Base-by-base conservation (phyloP, 1,139 yeast species). In the Protomyces arabidopsidicola region DNA sequence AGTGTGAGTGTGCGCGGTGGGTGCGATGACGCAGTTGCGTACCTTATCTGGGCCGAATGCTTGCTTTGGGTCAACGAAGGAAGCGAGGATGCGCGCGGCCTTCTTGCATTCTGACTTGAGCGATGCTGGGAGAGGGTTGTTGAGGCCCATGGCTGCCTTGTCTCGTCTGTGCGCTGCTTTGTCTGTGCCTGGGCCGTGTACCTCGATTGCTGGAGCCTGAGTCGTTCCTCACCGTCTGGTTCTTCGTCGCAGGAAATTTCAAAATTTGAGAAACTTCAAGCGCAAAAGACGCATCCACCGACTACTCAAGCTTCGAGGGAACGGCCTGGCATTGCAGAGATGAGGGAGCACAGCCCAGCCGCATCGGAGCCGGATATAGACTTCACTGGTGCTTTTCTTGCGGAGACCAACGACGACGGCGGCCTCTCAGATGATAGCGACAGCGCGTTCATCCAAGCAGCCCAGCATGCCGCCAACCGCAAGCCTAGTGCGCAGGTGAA, bases 111-210 rank as follows among this genome's bases (percentile, higher is more conserved):
- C 98, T 75, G 86, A 85, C 73, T 84, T 86, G 73, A 93, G 82
- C 73, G 95, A 87, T 76, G 96, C 82, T 66, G 98, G 98, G 69
- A 93, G 84, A 53, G 98, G 98, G 82, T 93, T 93, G 77, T 91
- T 93, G 75, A 93, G 81, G 68, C 88, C 89, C 88, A 85, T 84
- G 50, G 31, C 31, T 27, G 31, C 31, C 31, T 8, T 27, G 31
- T 27, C 31, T 27, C 16, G n/a, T 12, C 20, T 12, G 5, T 22
- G 2, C 12, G n/a, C 1, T 16, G 20, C 22, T 24, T 12, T 6
- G 14, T 16, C 31, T 27, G 31, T 27, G 8, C 31, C 31, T 5
- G 31, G 31, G 31, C 31, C 31, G 8, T 27, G n/a, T n/a, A n/a
- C n/a, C n/a, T n/a, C n/a, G n/a, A n/a, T n/a, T n/a, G n/a, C n/a